Conservation (phyloP, 192 early-diverging fungal genomes). For the Pilaira anomala region DNA sequence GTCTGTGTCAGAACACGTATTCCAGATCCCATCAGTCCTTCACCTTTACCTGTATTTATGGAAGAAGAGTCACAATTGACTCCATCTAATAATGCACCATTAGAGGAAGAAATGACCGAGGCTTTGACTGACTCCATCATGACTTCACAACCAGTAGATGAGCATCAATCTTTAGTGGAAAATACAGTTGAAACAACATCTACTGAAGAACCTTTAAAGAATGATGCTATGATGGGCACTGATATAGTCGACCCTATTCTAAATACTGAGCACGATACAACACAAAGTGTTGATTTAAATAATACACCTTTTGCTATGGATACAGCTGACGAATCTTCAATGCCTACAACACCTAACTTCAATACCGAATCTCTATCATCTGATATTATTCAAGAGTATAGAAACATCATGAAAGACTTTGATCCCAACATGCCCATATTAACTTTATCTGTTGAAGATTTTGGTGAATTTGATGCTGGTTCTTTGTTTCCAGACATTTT, state of each 20-base stretch:
- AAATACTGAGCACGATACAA: background rate
- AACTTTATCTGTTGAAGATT: conserved; percentile 30
- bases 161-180: background rate
- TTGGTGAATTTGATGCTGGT: conserved; percentile 37
- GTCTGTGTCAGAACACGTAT: conserved; percentile 55
- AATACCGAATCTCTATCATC: background rate
- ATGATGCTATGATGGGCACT: conserved; percentile 8
- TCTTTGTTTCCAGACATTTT: conserved; percentile 50
- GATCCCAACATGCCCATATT: conserved; percentile 29
- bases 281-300: background rate
- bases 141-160: no score
- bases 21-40: conserved; percentile 4
- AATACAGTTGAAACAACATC: background rate
- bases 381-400: conserved; percentile 5
- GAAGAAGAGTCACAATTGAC: background rate
- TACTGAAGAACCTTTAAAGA: background rate
- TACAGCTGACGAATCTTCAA: conserved; percentile 6
- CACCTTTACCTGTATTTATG: background rate
- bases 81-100: background rate
- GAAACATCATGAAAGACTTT: conserved; percentile 23
- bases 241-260: background rate
- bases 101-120: background rate
- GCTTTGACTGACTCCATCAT: no score
- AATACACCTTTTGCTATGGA: background rate
- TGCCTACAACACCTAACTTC: conserved; percentile 7